Evolutionary conservation across 352 stramenopile species (phyloP), one percentile per base, ranked within the genome.

Genomic region (Pythium pyrilobum): DNA sequence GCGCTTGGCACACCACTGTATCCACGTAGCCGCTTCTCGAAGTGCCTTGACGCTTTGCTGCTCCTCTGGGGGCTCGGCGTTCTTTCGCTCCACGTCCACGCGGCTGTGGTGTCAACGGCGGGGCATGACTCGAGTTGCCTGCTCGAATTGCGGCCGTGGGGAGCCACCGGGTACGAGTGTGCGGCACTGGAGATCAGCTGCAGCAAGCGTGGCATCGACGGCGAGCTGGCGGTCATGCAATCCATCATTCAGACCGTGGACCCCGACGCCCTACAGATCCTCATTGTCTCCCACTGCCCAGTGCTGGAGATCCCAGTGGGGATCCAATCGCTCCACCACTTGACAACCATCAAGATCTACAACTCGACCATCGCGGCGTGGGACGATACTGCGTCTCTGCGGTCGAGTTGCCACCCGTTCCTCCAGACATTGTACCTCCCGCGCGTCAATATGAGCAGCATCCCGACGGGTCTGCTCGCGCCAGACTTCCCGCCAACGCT

Each of bases 151-250:
- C 36, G 52, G 11, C 62, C 56, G 6, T 59, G 54, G 44, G 34
- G 33, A 0, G 42, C 46, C n/a, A 36, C 25, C 2, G 11, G 15
- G 16, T 66, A 66, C 46, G 47, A 51, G 10, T 70, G 62, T 20
- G 36, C 52, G 0, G 40, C 56, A 9, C 21, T 63, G 0, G 56
- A 70, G 21, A 46, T 66, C 11, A 70, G 52, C 29, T 70, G 62
- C 39, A 51, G 21, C 10, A 25, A 62, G 36, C 48, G 43, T 5
- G 24, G 25, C 12, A 51, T 54, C 29, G 15, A 15, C 15, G 58
- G 44, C 16, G 15, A 36, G 5, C 38, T 27, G 2, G 8, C 12
- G 2, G 50, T 52, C 18, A 15, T 62, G 15, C 42, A 57, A 10
- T 4, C 13, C 18, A 4, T 27, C 4, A 20, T 58, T 21, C 2